Percentiles rank a stretch among this genome's conserved stretches.
These are phyloP conservation scores for Suillus brevipes DNA, from an alignment of 768 basidiomycete species.

Conservation along the genomic window DNA sequence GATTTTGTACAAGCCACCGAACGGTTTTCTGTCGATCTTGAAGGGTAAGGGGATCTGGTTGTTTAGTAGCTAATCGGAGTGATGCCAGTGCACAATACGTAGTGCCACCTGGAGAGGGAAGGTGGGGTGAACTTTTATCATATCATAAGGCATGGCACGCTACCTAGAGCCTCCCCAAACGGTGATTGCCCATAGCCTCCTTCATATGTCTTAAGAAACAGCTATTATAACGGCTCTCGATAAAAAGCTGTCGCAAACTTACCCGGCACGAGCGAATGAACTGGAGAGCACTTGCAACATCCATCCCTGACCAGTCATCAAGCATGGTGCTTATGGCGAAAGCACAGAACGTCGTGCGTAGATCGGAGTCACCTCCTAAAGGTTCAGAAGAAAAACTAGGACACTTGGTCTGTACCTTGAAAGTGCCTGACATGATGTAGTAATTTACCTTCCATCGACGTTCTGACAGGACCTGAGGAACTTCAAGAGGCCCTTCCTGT, in stretches of 20 bases:
- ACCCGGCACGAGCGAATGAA: constrained; percentile 79
- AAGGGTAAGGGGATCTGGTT: constrained; percentile 26
- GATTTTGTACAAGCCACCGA: constrained; percentile 78
- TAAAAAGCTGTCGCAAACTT: constrained; percentile 20
- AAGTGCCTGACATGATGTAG: constrained; percentile 1
- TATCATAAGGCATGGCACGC: constrained; percentile 14
- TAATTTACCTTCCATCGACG: constrained; percentile 76
- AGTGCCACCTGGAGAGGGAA: constrained; percentile 66
- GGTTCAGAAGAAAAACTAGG: constrained; percentile 71
- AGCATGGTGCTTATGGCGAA: constrained; percentile 82
- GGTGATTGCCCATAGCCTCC: constrained; percentile 89
- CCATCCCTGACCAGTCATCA: constrained; percentile 74
- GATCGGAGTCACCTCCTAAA: constrained; percentile 69
- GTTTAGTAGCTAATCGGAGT: constrained; percentile 51
- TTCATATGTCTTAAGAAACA: constrained; percentile 66
- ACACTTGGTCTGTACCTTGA: constrained; percentile 1
- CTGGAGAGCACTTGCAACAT: constrained; percentile 55
- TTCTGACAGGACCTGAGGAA: constrained; percentile 76
- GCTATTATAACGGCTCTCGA: not conserved
- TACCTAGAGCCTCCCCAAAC: constrained; percentile 79
- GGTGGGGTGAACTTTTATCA: not conserved
- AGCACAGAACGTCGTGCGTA: constrained; percentile 85
- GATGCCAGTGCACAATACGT: constrained; percentile 91
- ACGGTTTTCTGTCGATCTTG: constrained; percentile 55
- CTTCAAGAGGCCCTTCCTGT: constrained; percentile 62